Evolutionary conservation across 73 alveolate genomes (phyloP).

Genomic region (Paramecium pentaurelia): DNA sequence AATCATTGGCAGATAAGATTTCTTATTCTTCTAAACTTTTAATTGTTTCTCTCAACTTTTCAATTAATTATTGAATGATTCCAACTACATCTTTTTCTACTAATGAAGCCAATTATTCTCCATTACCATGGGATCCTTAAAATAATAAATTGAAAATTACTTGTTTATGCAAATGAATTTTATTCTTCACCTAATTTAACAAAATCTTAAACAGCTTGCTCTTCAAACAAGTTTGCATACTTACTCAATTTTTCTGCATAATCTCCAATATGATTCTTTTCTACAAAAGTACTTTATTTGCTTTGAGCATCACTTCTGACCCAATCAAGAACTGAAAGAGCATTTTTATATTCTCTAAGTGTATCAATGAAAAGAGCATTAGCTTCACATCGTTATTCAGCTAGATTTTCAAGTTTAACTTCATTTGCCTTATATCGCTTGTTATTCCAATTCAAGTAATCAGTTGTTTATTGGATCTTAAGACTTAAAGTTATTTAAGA

Average conservation of each 20-base stretch:
- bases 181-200: conserved; percentile 32
- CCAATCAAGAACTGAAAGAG: conserved; percentile 43
- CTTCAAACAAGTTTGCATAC: conserved; percentile 46
- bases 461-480: conserved; percentile 27
- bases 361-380: conserved; percentile 46
- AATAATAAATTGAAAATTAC: not conserved
- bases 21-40: conserved; percentile 45
- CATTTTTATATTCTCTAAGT: conserved; percentile 42
- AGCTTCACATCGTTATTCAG: conserved; percentile 46
- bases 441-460: conserved; percentile 43
- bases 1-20: conserved; percentile 32
- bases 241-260: conserved; percentile 32
- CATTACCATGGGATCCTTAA: not conserved
- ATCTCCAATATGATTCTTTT: not conserved
- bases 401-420: conserved; percentile 1
- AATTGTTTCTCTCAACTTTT: conserved; percentile 32
- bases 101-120: not conserved
- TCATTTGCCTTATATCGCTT: conserved; percentile 40
- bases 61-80: conserved; percentile 12
- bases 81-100: conserved; percentile 33
- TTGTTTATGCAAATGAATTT: not conserved
- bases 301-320: conserved; percentile 39
- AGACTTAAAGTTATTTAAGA: not conserved
- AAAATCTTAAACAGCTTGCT: conserved; percentile 35
- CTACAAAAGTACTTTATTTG: not conserved